Percentiles rank a stretch among this genome's conserved stretches.
phyloP scores from a whole-genome alignment of 2,329 filamentous ascomycete species.

The Penicillium sp. region DNA sequence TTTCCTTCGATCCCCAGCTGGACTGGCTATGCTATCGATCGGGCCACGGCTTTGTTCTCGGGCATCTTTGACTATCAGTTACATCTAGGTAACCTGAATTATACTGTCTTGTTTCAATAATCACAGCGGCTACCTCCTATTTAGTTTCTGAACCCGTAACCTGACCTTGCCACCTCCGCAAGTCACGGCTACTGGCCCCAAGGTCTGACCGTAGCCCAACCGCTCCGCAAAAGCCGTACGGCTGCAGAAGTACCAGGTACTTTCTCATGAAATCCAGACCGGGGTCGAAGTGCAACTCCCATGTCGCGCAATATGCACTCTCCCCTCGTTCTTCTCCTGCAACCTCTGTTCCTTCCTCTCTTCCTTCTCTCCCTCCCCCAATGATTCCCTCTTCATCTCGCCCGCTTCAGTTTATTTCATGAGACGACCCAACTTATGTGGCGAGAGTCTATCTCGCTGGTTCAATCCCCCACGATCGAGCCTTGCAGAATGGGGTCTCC shows the following conservation, averaged over 20 bases:
- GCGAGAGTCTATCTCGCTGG: background rate
- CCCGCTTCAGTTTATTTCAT: too few relatives aligned
- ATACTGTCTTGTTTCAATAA: too few relatives aligned
- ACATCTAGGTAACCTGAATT: too few relatives aligned
- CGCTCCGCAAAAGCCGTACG: constrained; percentile 3
- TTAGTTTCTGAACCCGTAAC: too few relatives aligned
- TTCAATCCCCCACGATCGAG: constrained; percentile 25
- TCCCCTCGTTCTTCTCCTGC: constrained; percentile 19
- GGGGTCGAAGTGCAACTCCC: constrained; percentile 15
- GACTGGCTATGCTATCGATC: too few relatives aligned
- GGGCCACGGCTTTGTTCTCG: too few relatives aligned
- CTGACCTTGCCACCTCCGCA: too few relatives aligned
- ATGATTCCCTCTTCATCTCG: background rate
- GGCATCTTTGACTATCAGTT: too few relatives aligned
- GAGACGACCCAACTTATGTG: background rate
- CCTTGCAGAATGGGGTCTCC: constrained; percentile 12
- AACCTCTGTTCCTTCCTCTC: constrained; percentile 3
- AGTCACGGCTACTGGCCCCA: constrained; percentile 9
- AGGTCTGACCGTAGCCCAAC: constrained; percentile 4
- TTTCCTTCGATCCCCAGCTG: too few relatives aligned
- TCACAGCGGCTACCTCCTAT: too few relatives aligned
- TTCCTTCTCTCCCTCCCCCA: background rate
- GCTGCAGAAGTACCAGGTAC: constrained; percentile 17
- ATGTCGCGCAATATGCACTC: background rate
- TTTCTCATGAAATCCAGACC: constrained; percentile 6